phyloP scores from a whole-genome alignment of 2,329 filamentous ascomycete genomes.

The Myriosclerotinia curreyana region DNA sequence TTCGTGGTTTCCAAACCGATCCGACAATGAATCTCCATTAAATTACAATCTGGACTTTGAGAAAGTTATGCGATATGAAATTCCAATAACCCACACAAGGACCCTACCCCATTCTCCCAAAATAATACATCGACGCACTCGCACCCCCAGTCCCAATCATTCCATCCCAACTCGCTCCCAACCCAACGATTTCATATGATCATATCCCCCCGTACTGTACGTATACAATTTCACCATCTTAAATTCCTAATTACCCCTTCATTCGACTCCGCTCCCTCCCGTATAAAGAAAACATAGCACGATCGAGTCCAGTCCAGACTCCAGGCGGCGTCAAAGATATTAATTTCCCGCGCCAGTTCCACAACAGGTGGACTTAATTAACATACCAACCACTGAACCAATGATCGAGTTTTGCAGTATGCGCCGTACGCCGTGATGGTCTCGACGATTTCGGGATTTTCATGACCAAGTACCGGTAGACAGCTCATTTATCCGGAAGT shows the following conservation, averaged over 20 bases:
- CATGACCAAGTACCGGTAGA: slow-evolving; percentile 50
- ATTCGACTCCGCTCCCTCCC: slow-evolving; percentile 53
- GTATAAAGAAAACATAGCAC: slow-evolving; percentile 59
- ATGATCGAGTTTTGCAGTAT: slow-evolving; percentile 54
- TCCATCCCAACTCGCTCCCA: slow-evolving; percentile 60
- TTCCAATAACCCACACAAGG: slow-evolving; percentile 35
- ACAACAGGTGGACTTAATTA: slow-evolving; percentile 58
- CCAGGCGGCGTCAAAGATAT: slow-evolving; percentile 48
- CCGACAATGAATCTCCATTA: background rate
- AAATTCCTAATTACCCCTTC: slow-evolving; percentile 65
- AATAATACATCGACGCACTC: slow-evolving; percentile 52
- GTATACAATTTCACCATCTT: slow-evolving; percentile 63
- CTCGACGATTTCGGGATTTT: slow-evolving; percentile 55
- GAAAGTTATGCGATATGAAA: background rate
- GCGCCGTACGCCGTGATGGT: slow-evolving; percentile 48
- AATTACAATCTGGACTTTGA: background rate
- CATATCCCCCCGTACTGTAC: too few relatives aligned
- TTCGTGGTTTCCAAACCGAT: slow-evolving; percentile 51
- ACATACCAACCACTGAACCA: slow-evolving; percentile 56
- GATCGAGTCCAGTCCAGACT: slow-evolving; percentile 48
- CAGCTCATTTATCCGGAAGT: slow-evolving; percentile 61
- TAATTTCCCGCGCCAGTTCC: slow-evolving; percentile 50
- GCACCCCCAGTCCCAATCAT: slow-evolving; percentile 54
- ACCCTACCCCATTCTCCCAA: slow-evolving; percentile 48
- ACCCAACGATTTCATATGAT: slow-evolving; percentile 61